A percentile compares a stretch with the other conserved stretches of the same genome.
phyloP scores from a whole-genome alignment of 1,284 basidiomycete species.

The Boletus hoseneyae region DNA sequence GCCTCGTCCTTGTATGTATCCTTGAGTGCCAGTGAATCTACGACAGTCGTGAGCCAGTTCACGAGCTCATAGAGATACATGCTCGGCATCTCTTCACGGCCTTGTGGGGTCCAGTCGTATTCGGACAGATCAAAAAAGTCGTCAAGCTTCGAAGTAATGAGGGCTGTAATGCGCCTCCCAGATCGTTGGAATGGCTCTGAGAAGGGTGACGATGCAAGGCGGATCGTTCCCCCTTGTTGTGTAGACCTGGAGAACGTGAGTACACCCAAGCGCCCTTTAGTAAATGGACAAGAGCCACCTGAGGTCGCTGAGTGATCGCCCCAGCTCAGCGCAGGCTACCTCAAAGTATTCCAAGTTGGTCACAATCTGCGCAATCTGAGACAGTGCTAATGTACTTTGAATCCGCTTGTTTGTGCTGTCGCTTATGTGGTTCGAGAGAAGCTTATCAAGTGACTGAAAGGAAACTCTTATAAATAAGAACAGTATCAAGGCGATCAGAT shows the following conservation, averaged over 20 bases:
- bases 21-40: conserved; percentile 88
- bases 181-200: conserved; percentile 67
- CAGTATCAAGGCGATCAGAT: background rate
- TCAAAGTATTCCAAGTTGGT: conserved; percentile 94
- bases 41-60: conserved; percentile 95
- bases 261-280: background rate
- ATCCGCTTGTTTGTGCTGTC: conserved; percentile 74
- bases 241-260: conserved; percentile 53
- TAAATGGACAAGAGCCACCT: conserved; percentile 44
- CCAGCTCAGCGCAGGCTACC: conserved; percentile 82
- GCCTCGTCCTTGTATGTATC: conserved; percentile 84
- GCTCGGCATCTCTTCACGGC: conserved; percentile 73
- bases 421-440: conserved; percentile 82
- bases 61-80: conserved; percentile 93
- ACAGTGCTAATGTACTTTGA: conserved; percentile 75
- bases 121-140: conserved; percentile 95
- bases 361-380: conserved; percentile 92
- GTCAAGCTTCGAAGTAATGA: conserved; percentile 92
- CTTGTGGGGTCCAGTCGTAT: conserved; percentile 86
- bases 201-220: conserved; percentile 70
- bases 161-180: conserved; percentile 72
- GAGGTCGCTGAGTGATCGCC: conserved; percentile 80
- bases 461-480: conserved; percentile 4
- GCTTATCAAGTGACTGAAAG: conserved; percentile 77
- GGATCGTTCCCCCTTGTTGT: conserved; percentile 79